Conservation (phyloP, 2,329 filamentous ascomycete species). For the Pseudogymnoascus sp. region DNA sequence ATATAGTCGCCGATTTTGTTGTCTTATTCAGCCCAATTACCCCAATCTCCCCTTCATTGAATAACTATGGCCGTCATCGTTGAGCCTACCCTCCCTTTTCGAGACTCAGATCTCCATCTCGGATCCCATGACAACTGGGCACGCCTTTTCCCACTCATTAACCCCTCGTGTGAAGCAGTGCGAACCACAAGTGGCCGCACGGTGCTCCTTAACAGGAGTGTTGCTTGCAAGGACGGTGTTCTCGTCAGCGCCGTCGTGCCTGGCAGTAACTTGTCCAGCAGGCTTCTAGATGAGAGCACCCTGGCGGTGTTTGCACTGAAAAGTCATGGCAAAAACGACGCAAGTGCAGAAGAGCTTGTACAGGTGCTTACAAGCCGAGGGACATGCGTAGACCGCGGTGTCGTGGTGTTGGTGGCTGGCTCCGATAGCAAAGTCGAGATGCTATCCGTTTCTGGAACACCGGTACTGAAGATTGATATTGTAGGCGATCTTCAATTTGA, state of each 20-base stretch:
- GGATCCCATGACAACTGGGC: slow-evolving; percentile 19
- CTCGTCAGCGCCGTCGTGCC: slow-evolving; percentile 17
- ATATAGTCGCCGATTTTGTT: background rate
- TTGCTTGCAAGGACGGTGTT: slow-evolving; percentile 14
- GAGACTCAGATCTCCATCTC: slow-evolving; percentile 16
- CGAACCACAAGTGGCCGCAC: slow-evolving; percentile 12
- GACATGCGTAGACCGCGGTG: slow-evolving; percentile 15
- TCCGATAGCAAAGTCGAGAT: slow-evolving; percentile 12
- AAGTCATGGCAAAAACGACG: slow-evolving; percentile 1
- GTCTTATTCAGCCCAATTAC: no score
- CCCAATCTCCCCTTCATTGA: background rate
- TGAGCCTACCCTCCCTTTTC: slow-evolving; percentile 21
- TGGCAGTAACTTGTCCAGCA: slow-evolving; percentile 19
- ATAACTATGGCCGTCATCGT: slow-evolving; percentile 21
- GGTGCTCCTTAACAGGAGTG: slow-evolving; percentile 17
- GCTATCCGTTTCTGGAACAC: background rate
- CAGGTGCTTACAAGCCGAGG: slow-evolving; percentile 15
- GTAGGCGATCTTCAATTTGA: slow-evolving; percentile 18
- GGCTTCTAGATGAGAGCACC: slow-evolving; percentile 18
- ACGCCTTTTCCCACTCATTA: slow-evolving; percentile 22
- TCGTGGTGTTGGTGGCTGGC: slow-evolving; percentile 15
- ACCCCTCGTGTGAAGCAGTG: slow-evolving; percentile 18
- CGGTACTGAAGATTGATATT: slow-evolving; percentile 14
- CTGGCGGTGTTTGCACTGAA: slow-evolving; percentile 17
- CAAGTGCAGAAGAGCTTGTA: slow-evolving; percentile 14